Base-by-base conservation (phyloP, 2,329 filamentous ascomycete species). In the Spiromastix sp. region DNA sequence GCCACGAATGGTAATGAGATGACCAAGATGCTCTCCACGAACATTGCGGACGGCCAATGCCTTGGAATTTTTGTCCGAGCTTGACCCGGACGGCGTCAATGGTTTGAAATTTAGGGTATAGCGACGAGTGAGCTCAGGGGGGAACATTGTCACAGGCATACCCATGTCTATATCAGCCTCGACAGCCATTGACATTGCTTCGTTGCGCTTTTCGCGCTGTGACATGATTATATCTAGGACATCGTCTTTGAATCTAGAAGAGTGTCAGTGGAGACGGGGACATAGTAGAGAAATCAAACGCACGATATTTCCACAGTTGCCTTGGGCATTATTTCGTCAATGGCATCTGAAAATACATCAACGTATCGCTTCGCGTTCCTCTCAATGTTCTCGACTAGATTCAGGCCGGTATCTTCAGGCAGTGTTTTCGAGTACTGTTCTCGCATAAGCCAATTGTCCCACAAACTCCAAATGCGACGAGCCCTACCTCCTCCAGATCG, bases 21-120 rank as follows among this genome's bases (percentile, higher is more conserved):
- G 79, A 31, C 91, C 91, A 2, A 98, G 72, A 57, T 98, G 85
- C 50, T 95, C 87, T 48, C 89, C 91, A 27, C 84, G 79, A 19
- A 98, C 85, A 53, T 96, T 79, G 45, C 91, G 80, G 19, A 98
- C 91, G n/a, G 91, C 87, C 40, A 96, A 66, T 2, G 78, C 74
- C 52, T 81, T 81, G 30, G 58, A 61, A 30, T 54, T 61, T 36
- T 67, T 67, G 36, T 73, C 67, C 34, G 74, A 74, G 49, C 73
- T 78, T 18, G 81, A 79, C 5, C 71, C 71, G 6, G 79, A 77
- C 3, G 79, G 73, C n/a, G 82, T 82, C 42, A 83, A 71, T 13
- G 91, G 89, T 67, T 93, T 95, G 70, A 98, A 95, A 55, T 93
- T 89, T 39, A 98, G 75, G 0, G 86, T 93, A 63, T 98, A 98